Evolutionary conservation across 257 asterid genomes (phyloP), one percentile per base, ranked within the genome.

Genomic region (Solanum phureja): DNA sequence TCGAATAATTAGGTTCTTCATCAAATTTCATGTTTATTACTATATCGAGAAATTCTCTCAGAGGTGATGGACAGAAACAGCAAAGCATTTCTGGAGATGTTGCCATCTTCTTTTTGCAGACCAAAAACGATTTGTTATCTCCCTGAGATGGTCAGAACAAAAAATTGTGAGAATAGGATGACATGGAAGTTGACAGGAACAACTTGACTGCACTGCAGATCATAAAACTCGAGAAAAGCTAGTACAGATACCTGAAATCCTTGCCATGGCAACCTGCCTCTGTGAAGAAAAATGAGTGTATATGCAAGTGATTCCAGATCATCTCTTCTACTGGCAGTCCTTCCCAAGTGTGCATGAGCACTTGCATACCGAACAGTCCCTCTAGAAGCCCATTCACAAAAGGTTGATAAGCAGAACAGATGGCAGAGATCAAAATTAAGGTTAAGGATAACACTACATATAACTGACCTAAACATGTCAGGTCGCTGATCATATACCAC

Each of bases 321-420:
- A 89, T 92, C 94, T 88, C 94, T 92, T 87, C 94, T 89, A 87
- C 93, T 92, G 2, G 93, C 93, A 75, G 93, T 90, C 88, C 94
- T 92, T 88, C 94, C 94, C 90, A 92, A 83, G 88, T 92, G 93
- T 38, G 94, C 94, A 83, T 92, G 93, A 27, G 86, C 92, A 88
- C 94, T 92, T 46, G 94, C 94, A 90, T 92, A 92, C 52, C 94
- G 90, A 44, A 90, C 94, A n/a, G 94, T 92, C 86, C 94, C 94
- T 58, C 94, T 92, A 81, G 46, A 86, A 68, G 66, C 42, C 27
- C 76, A 79, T 27, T 64, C 58, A 69, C n/a, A 82, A 49, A 81
- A 81, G 11, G 66, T 46, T 46, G 40, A 81, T 46, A 46, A 81
- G 38, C 85, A 81, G 85, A 81, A 81, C 24, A 29, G 46, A 11